A percentile compares a stretch with the other conserved stretches of the same genome.
These are phyloP conservation scores for Plasmodium inui DNA, from an alignment of 169 alveolate genomes.

Conservation along the genomic window DNA sequence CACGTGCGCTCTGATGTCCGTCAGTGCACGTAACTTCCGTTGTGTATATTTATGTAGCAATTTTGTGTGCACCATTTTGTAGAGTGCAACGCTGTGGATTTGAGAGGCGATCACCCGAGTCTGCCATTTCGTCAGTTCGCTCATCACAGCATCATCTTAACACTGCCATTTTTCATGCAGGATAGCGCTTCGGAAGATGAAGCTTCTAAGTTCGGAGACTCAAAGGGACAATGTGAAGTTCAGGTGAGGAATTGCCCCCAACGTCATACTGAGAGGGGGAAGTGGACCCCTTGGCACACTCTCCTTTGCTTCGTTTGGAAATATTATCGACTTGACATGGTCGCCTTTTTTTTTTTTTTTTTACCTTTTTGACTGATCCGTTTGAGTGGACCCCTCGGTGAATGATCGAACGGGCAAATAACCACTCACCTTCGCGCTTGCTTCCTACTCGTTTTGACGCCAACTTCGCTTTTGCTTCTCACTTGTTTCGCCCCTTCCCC, in stretches of 20 bases:
- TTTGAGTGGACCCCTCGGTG: background rate
- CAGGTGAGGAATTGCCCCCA: background rate
- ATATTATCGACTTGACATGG: background rate
- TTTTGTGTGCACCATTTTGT: background rate
- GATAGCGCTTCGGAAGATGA: conserved; percentile 78
- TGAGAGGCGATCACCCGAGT: background rate
- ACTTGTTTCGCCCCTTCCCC: background rate
- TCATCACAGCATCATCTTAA: background rate
- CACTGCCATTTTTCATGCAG: conserved; percentile 2
- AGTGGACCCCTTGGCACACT: background rate
- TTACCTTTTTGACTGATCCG: background rate
- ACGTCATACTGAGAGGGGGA: background rate
- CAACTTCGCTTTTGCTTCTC: background rate
- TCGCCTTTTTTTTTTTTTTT: background rate
- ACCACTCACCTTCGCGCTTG: background rate
- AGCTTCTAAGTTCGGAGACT: conserved; percentile 65
- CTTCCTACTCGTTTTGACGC: background rate
- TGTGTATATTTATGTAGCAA: background rate
- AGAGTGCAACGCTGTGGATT: too few species aligned
- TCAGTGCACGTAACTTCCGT: background rate
- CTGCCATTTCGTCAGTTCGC: background rate
- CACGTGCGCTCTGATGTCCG: background rate
- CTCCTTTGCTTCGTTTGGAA: background rate
- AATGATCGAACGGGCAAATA: background rate
- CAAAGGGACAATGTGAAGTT: conserved; percentile 61